Evolutionary conservation across 2,329 filamentous ascomycete species (phyloP).

Genomic region (Peltaster fructicola): DNA sequence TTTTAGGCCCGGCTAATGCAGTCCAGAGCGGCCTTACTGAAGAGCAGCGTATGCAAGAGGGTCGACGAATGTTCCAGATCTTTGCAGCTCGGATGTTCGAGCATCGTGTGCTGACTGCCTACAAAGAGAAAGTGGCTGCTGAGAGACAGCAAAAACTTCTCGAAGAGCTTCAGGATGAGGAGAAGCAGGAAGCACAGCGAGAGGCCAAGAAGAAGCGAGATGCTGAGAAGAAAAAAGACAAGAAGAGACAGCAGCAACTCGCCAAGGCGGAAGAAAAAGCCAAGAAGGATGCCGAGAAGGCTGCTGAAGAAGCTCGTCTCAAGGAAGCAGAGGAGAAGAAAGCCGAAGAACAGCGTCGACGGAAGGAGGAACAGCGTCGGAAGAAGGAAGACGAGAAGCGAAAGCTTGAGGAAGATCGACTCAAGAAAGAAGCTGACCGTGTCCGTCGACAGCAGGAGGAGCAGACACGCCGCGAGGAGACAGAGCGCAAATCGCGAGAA

Average conservation of each 20-base stretch:
- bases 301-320: conserved; percentile 64
- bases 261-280: conserved; percentile 82
- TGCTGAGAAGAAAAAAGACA: conserved; percentile 89
- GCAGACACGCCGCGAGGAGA: conserved; percentile 67
- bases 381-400: conserved; percentile 84
- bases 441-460: conserved; percentile 65
- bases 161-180: conserved; percentile 79
- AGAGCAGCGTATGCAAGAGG: conserved; percentile 97
- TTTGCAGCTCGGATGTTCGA: conserved; percentile 99
- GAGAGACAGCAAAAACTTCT: conserved; percentile 83
- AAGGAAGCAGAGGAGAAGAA: conserved; percentile 62
- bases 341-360: conserved; percentile 61
- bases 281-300: conserved; percentile 72
- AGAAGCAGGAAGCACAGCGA: conserved; percentile 54
- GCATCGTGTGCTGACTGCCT: conserved; percentile 89
- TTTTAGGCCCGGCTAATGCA: conserved; percentile 22
- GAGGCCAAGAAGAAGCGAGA: conserved; percentile 89
- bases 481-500: conserved; percentile 67
- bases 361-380: conserved; percentile 75
- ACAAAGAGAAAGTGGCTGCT: conserved; percentile 87
- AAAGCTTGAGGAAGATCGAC: conserved; percentile 73
- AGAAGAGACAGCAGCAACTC: conserved; percentile 75
- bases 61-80: conserved; percentile 96
- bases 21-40: conserved; percentile 85
- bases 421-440: conserved; percentile 71